These are phyloP conservation scores for Daldinia concentrica DNA, from an alignment of 495 filamentous ascomycete species.

Conservation along the genomic window DNA sequence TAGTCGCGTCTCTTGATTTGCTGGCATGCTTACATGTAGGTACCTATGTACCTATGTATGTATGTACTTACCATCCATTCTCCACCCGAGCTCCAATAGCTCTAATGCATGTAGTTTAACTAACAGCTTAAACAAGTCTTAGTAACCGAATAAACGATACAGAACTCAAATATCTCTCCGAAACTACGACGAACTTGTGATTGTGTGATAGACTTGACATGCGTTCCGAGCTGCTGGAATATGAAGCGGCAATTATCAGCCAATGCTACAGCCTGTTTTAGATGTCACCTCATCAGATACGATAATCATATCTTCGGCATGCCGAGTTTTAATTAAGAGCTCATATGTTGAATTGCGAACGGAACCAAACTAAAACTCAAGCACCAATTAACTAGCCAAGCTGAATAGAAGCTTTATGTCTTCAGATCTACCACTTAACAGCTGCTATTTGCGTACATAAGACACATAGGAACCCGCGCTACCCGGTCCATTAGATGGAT, in stretches of 20 bases:
- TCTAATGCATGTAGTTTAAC: no score
- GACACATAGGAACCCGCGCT: constrained; percentile 13
- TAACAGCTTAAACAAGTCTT: constrained; percentile 7
- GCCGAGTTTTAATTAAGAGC: constrained; percentile 3
- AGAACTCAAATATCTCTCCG: background rate
- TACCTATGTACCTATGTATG: background rate
- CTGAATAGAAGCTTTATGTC: constrained; percentile 4
- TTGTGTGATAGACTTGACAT: constrained; percentile 36
- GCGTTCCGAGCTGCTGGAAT: constrained; percentile 22
- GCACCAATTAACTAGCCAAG: constrained; percentile 17
- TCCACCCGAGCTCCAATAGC: no score
- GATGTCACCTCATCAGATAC: background rate
- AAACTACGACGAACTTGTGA: constrained; percentile 28
- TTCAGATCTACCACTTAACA: background rate
- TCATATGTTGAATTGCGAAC: constrained; percentile 14
- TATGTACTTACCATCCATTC: background rate
- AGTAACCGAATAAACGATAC: background rate
- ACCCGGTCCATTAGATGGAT: constrained; percentile 24
- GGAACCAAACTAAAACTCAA: background rate
- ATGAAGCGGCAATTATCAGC: constrained; percentile 17
- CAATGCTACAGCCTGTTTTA: background rate
- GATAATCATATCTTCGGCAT: constrained; percentile 8
- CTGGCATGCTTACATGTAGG: background rate
- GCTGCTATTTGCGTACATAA: background rate
- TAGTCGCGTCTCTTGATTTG: constrained; percentile 37